A percentile compares a stretch with the other conserved stretches of the same genome.
phyloP scores from a whole-genome alignment of 352 stramenopile genomes.

The Phytophthora niederhauseri region DNA sequence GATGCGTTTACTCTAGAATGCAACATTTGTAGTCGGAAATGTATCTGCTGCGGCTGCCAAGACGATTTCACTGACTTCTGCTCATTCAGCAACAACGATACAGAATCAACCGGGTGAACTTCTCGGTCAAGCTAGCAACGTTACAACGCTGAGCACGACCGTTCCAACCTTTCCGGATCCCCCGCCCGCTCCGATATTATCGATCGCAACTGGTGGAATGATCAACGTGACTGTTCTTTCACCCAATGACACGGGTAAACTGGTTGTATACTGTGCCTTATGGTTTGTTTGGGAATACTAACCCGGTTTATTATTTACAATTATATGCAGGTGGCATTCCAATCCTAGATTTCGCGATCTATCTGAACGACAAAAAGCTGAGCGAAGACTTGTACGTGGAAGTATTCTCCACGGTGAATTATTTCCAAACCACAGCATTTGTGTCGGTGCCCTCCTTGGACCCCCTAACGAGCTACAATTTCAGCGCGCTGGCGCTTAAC shows the following conservation, averaged over 20 bases:
- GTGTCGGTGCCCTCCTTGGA: constrained; percentile 40
- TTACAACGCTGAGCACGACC: constrained; percentile 45
- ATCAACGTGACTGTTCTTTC: constrained; percentile 38
- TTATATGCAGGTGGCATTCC: constrained; percentile 47
- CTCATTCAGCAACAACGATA: constrained; percentile 32
- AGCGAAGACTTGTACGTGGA: constrained; percentile 23
- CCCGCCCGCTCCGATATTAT: constrained; percentile 36
- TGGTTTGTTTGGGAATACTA: constrained; percentile 1
- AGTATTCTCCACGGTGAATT: constrained; percentile 13
- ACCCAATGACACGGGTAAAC: constrained; percentile 47
- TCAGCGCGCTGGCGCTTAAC: constrained; percentile 48
- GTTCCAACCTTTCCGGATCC: constrained; percentile 35
- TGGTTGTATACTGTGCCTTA: not conserved
- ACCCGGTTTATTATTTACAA: not conserved
- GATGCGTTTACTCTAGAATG: constrained; percentile 7
- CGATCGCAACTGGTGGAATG: constrained; percentile 52
- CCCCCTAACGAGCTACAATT: constrained; percentile 35
- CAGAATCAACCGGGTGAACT: constrained; percentile 29
- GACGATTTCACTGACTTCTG: constrained; percentile 37
- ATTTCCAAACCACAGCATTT: constrained; percentile 33
- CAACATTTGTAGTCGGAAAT: constrained; percentile 47
- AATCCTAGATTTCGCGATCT: constrained; percentile 51
- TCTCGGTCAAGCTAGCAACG: constrained; percentile 37
- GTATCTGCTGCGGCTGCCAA: constrained; percentile 39
- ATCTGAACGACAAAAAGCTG: constrained; percentile 39